Conservation (phyloP, 495 filamentous ascomycete genomes). For the Polyplosphaeria fusca region DNA sequence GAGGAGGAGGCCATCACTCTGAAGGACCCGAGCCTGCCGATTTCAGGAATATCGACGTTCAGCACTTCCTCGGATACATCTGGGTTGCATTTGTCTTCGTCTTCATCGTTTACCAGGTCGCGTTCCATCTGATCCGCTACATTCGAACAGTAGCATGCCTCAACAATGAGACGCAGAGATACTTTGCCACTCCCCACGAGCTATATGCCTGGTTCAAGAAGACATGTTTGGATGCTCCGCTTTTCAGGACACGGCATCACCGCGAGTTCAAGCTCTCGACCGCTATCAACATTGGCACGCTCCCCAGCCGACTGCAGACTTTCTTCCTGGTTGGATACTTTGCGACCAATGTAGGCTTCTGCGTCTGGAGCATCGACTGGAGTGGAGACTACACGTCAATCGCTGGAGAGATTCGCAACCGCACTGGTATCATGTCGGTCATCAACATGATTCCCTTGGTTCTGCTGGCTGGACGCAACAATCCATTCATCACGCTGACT, state of each 20-base stretch:
- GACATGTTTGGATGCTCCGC: constrained; percentile 77
- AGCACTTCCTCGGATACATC: constrained; percentile 32
- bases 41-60: constrained; percentile 26
- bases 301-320: constrained; percentile 80
- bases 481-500: constrained; percentile 66
- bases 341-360: constrained; percentile 62
- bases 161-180: constrained; percentile 37
- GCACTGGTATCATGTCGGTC: constrained; percentile 70
- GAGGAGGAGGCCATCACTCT: constrained; percentile 2
- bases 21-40: constrained; percentile 21
- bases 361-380: constrained; percentile 59
- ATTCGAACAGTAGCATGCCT: constrained; percentile 36
- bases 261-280: constrained; percentile 75
- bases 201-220: constrained; percentile 59
- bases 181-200: constrained; percentile 46
- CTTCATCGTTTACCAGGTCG: constrained; percentile 32
- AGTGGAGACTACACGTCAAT: constrained; percentile 45
- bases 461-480: constrained; percentile 65
- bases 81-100: constrained; percentile 27
- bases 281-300: constrained; percentile 76
- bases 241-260: constrained; percentile 80
- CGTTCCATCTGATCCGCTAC: constrained; percentile 35
- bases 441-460: constrained; percentile 78
- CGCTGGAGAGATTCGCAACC: constrained; percentile 64
- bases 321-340: constrained; percentile 65